These are phyloP conservation scores for Moesziomyces sp. DNA, from an alignment of 1,284 basidiomycete genomes.

Conservation along the genomic window DNA sequence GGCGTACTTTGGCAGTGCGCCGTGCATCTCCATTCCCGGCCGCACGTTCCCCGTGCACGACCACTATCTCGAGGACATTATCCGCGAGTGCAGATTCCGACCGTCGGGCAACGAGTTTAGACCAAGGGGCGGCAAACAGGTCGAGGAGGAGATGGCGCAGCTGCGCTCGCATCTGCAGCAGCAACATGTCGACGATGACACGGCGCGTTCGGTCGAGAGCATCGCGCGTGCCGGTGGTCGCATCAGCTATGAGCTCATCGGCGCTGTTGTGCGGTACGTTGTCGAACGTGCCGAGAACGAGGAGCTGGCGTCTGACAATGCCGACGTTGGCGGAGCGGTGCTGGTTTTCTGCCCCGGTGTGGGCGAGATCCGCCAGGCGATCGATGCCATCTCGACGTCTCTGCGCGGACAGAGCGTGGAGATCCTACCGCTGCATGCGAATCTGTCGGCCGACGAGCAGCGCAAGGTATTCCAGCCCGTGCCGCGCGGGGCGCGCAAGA, in stretches of 20 bases:
- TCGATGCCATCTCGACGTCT: conserved; percentile 74
- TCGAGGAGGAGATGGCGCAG: conserved; percentile 68
- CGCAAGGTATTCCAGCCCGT: conserved; percentile 78
- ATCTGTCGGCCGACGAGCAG: conserved; percentile 86
- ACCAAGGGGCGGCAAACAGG: conserved; percentile 47
- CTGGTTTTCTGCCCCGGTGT: conserved; percentile 86
- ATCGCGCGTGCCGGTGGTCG: conserved; percentile 74
- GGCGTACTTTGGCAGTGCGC: conserved; percentile 72
- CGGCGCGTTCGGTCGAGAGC: conserved; percentile 74
- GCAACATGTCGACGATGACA: conserved; percentile 73
- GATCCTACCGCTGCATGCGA: conserved; percentile 87
- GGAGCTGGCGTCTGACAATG: conserved; percentile 69
- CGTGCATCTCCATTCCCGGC: conserved; percentile 85
- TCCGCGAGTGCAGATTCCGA: conserved; percentile 43
- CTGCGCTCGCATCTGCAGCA: conserved; percentile 72
- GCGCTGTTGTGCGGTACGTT: conserved; percentile 76
- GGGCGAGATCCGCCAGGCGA: conserved; percentile 73
- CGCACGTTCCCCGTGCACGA: conserved; percentile 64
- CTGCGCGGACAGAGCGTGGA: conserved; percentile 70
- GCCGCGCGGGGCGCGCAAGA: conserved; percentile 76
- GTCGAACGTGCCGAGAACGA: conserved; percentile 72
- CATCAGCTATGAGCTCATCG: conserved; percentile 83
- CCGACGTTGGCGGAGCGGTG: conserved; percentile 71
- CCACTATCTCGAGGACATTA: conserved; percentile 64
- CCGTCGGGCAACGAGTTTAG: conserved; percentile 62